Percentiles rank a stretch among this genome's conserved stretches.
Conservation (phyloP, 768 basidiomycete genomes). For the Mycena amicta region DNA sequence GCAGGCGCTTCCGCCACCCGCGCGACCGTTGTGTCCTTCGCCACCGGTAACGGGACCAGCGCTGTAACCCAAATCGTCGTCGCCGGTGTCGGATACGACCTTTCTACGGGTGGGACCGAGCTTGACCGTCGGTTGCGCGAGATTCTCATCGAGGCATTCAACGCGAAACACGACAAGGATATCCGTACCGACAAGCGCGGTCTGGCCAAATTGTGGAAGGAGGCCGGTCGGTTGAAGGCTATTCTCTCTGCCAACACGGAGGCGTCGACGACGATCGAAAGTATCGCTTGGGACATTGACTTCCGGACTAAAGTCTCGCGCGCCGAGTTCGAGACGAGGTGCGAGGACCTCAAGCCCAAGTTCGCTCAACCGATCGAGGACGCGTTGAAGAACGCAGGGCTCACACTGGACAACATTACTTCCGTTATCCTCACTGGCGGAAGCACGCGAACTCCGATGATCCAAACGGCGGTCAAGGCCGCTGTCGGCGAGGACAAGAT, state of each 20-base stretch:
- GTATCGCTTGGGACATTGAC: conserved; percentile 87
- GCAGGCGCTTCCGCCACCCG: conserved; percentile 84
- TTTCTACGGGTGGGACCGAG: conserved; percentile 76
- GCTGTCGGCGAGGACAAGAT: conserved; percentile 87
- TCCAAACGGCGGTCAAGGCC: conserved; percentile 78
- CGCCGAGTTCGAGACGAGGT: conserved; percentile 75
- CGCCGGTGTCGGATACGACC: conserved; percentile 82
- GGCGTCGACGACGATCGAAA: conserved; percentile 79
- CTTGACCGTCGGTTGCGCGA: conserved; percentile 84
- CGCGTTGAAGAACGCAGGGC: conserved; percentile 65
- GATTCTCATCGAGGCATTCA: conserved; percentile 75
- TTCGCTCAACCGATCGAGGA: conserved; percentile 77
- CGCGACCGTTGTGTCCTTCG: conserved; percentile 77
- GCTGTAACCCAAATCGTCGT: conserved; percentile 73
- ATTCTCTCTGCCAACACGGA: conserved; percentile 93
- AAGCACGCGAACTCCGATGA: conserved; percentile 86
- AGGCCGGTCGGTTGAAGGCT: conserved; percentile 87
- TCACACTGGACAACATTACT: conserved; percentile 75
- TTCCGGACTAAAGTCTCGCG: conserved; percentile 80
- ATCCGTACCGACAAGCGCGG: conserved; percentile 76
- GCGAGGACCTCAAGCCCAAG: conserved; percentile 60
- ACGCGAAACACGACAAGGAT: conserved; percentile 66
- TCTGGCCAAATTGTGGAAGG: conserved; percentile 94
- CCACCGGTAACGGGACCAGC: conserved; percentile 52
- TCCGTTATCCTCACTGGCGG: conserved; percentile 96